Base-by-base conservation (phyloP, 768 basidiomycete species). In the Termitomyces sp. region DNA sequence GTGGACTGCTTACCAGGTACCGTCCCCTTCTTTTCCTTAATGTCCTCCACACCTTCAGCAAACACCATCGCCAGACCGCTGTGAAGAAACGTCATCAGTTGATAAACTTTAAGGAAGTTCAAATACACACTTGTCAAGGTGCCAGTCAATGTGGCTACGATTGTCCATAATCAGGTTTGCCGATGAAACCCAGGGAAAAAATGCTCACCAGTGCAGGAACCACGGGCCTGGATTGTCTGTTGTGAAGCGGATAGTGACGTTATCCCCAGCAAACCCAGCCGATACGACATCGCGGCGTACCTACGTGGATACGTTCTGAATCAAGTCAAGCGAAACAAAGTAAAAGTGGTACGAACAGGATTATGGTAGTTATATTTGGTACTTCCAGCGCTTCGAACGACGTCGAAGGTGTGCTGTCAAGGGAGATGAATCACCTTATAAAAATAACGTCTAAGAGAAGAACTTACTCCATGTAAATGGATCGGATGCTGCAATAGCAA, bases 161-260 rank as follows among this genome's bases (percentile, higher is more conserved):
- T 26, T 35, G 28, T 8, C 14, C 3, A 28, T 22, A 19, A 52
- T 45, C 30, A 26, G 43, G 28, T 24, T 38, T 26, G 40, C n/a
- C 32, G 11, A n/a, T 40, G 40, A 37, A 30, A 34, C 47, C 26
- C 40, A 3, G 30, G 10, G 10, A 9, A 6, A 8, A 17, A 10
- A 53, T 14, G 11, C 51, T 10, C 30, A 51, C 50, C 55, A 56
- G 28, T 56, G 55, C 6, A 56, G 24, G 15, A 56, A 66, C 64
- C 70, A 70, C 51, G 69, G 69, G 5, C 69, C 71, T 19, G 70
- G 61, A 49, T 74, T 75, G 57, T 76, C 70, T 3, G 74, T 75
- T 14, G 66, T 63, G 59, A 77, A 77, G 9, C 77, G 67, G 51
- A 78, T 69, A 9, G 70, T 71, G 19, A 70, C 67, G 35, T 66